Evolutionary conservation across 2,329 filamentous ascomycete species (phyloP), one percentile per base, ranked within the genome.

Genomic region (Monilinia fructigena): DNA sequence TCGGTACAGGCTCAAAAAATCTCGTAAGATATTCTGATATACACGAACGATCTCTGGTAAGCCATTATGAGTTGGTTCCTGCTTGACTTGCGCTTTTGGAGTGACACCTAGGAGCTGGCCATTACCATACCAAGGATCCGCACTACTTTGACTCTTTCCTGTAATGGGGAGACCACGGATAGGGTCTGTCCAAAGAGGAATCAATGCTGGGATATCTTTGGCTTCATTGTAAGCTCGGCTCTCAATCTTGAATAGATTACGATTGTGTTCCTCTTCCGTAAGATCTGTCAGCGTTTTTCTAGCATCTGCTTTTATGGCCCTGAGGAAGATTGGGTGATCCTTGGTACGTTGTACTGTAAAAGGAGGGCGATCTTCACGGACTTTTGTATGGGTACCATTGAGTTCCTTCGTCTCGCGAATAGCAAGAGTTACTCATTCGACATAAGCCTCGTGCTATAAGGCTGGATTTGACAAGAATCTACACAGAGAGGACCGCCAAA

Each of bases 111-210:
- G n/a, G 2, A 61, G 31, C n/a, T 61, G 58, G n/a, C 45, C 14
- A 23, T n/a, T 61, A 23, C 58, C 45, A 61, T 61, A 61, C 58
- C 58, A 61, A 61, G 58, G 58, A 26, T 55, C 50, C 5, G 10
- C n/a, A 18, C 31, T 38, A 26, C 58, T 61, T 63, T 6, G 69
- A 14, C 14, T 5, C 35, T 63, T 63, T 23, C 70, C 67, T 23
- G 53, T 69, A 23, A 66, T 67, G 16, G 68, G 66, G n/a, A 75
- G 64, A 0, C 73, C 72, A 26, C 61, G 58, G 20, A 60, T 71
- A 4, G 69, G 67, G 68, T 75, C 67, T 67, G 72, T 72, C 73
- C 72, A 75, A 35, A 63, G 66, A 18, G 71, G 71, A 65, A 75
- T 74, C 59, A 72, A 23, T 12, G 68, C 62, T 4, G 74, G 73